Evolutionary conservation across 768 basidiomycete species (phyloP).

Genomic region (Phlegmacium glaucopus): DNA sequence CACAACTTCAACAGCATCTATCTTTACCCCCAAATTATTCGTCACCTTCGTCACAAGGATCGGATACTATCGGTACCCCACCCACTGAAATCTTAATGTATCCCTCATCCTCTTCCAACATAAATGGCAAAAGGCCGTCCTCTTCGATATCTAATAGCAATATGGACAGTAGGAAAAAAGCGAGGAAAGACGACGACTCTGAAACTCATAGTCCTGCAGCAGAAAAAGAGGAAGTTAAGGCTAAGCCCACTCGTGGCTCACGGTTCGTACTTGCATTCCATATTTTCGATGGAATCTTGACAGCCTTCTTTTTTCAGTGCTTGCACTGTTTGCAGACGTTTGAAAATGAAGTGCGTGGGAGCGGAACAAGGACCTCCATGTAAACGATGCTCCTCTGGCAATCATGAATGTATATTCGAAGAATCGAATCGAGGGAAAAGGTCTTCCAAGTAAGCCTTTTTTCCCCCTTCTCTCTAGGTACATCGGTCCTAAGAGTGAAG

Average conservation of each 20-base stretch:
- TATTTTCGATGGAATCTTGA: slow-evolving; percentile 10
- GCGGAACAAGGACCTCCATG: slow-evolving; percentile 90
- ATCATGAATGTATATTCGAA: slow-evolving; percentile 94
- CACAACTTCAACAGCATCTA: slow-evolving; percentile 52
- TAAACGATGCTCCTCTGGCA: slow-evolving; percentile 76
- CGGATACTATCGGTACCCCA: slow-evolving; percentile 72
- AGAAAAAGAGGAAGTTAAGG: slow-evolving; percentile 64
- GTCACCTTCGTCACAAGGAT: slow-evolving; percentile 78
- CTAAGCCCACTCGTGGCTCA: slow-evolving; percentile 86
- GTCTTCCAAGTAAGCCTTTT: slow-evolving; percentile 62
- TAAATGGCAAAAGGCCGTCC: slow-evolving; percentile 66
- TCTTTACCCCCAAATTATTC: slow-evolving; percentile 58
- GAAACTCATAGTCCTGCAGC: slow-evolving; percentile 44
- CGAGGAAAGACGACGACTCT: slow-evolving; percentile 58
- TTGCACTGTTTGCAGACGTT: slow-evolving; percentile 85
- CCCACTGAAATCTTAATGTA: slow-evolving; percentile 57
- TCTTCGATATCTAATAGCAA: slow-evolving; percentile 41
- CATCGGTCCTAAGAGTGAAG: slow-evolving; percentile 24
- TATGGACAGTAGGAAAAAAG: slow-evolving; percentile 52
- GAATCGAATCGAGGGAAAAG: slow-evolving; percentile 95
- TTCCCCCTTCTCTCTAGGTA: slow-evolving; percentile 1
- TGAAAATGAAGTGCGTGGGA: slow-evolving; percentile 93
- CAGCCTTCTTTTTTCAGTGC: slow-evolving; percentile 46
- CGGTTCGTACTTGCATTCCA: slow-evolving; percentile 43
- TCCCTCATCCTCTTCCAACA: slow-evolving; percentile 43